phyloP scores from a whole-genome alignment of 768 basidiomycete species.

The Leccinum broughii region DNA sequence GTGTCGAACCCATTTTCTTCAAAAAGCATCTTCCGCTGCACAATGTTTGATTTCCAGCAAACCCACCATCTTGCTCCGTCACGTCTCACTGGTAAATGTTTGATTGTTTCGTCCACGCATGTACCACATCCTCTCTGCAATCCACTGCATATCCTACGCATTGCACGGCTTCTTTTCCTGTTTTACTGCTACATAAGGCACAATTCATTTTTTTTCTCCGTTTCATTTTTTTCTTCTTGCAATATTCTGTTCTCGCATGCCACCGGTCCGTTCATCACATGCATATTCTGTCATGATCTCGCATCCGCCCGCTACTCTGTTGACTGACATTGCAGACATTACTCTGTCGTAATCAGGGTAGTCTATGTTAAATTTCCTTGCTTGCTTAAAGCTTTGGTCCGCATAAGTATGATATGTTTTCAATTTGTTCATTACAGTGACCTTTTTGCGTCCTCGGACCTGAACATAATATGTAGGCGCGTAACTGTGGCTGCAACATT shows the following conservation, averaged over 20 bases:
- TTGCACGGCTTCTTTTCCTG: constrained; percentile 16
- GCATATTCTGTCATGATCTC: constrained; percentile 15
- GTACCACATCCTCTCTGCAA: constrained; percentile 23
- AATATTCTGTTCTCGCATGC: constrained; percentile 25
- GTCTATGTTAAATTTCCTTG: constrained; percentile 20
- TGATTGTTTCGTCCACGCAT: constrained; percentile 21
- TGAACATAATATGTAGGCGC: background rate
- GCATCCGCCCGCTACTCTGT: constrained; percentile 17
- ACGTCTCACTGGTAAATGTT: constrained; percentile 24
- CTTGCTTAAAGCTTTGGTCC: constrained; percentile 10
- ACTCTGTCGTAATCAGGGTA: constrained; percentile 11
- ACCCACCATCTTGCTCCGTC: constrained; percentile 14
- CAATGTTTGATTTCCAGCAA: constrained; percentile 16
- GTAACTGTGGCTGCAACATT: background rate
- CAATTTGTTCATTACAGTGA: constrained; percentile 6
- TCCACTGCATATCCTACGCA: constrained; percentile 27
- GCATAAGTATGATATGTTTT: constrained; percentile 25
- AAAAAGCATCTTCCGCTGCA: constrained; percentile 21
- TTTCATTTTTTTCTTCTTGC: constrained; percentile 5
- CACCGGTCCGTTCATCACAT: constrained; percentile 16
- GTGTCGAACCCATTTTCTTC: constrained; percentile 6
- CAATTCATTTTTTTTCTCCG: constrained; percentile 14
- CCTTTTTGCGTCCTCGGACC: constrained; percentile 9
- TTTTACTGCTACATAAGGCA: constrained; percentile 18
- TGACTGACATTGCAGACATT: constrained; percentile 19